Evolutionary conservation across 2,329 filamentous ascomycete species (phyloP).

Genomic region (Hirsutella minnesotensis): DNA sequence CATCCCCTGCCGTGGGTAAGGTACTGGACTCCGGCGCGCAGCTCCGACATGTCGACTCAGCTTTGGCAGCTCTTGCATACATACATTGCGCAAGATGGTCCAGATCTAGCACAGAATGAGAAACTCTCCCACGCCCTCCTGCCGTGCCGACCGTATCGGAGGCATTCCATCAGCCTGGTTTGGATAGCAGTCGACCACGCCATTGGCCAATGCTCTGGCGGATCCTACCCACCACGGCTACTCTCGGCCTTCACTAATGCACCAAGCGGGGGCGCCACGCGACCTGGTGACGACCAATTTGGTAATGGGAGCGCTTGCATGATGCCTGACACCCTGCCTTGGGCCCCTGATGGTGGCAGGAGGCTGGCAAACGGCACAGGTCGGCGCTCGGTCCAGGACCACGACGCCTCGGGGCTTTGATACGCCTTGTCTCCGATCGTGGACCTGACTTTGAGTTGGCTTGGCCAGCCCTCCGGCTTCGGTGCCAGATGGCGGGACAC

Average conservation of each 20-base stretch:
- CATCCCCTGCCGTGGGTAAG: too few species aligned
- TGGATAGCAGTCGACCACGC: background rate
- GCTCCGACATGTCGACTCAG: too few species aligned
- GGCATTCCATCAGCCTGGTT: slow-evolving; percentile 6
- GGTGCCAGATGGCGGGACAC: too few species aligned
- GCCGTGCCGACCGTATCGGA: slow-evolving; percentile 9
- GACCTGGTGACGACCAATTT: slow-evolving; percentile 7
- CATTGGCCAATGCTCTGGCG: slow-evolving; percentile 7
- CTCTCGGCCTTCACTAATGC: slow-evolving; percentile 9
- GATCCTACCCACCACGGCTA: slow-evolving; percentile 11
- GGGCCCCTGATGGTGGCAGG: background rate
- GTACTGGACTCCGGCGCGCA: too few species aligned
- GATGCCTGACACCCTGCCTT: background rate
- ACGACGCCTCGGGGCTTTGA: background rate
- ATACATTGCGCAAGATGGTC: background rate
- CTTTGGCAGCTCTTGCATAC: too few species aligned
- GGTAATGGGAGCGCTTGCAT: slow-evolving; percentile 3
- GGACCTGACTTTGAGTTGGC: background rate
- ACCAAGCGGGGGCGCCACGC: slow-evolving; percentile 10
- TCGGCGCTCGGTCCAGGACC: background rate
- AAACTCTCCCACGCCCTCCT: background rate
- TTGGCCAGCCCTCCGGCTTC: too few species aligned
- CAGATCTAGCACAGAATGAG: background rate
- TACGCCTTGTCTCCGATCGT: background rate
- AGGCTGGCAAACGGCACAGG: background rate